phyloP scores from a whole-genome alignment of 805 yeast species.

The Nakazawaea anatomiae region DNA sequence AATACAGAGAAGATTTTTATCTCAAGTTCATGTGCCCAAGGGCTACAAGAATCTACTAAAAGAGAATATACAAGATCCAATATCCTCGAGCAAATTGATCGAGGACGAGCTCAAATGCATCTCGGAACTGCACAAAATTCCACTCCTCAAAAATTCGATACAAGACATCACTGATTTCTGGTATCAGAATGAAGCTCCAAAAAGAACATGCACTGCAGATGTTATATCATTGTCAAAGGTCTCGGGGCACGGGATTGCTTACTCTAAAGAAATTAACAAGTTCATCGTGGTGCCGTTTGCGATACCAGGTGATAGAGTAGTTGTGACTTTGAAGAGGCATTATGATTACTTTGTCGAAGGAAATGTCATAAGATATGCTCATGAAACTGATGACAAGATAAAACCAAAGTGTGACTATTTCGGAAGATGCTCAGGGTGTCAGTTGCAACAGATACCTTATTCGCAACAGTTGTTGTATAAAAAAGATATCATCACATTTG shows the following conservation, averaged over 20 bases:
- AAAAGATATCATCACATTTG: constrained; percentile 24
- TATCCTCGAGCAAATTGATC: neutral
- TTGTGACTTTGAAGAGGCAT: constrained; percentile 25
- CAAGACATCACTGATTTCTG: neutral
- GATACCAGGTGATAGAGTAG: constrained; percentile 31
- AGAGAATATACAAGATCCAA: neutral
- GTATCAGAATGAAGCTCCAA: constrained; percentile 1
- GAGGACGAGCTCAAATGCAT: neutral
- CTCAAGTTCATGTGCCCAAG: neutral
- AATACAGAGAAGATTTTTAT: neutral
- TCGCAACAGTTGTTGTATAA: constrained; percentile 32
- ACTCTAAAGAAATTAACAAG: neutral
- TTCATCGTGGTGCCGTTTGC: constrained; percentile 28
- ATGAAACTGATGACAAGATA: constrained; percentile 19
- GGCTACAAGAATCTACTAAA: constrained; percentile 2
- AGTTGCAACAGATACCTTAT: constrained; percentile 34
- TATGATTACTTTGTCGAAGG: constrained; percentile 27
- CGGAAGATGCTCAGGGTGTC: constrained; percentile 34
- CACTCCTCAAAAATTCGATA: neutral
- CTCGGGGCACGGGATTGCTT: constrained; percentile 9
- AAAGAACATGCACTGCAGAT: neutral
- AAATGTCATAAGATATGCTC: constrained; percentile 17
- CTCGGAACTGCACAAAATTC: neutral
- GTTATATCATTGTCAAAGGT: constrained; percentile 2
- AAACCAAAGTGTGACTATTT: constrained; percentile 29